These are phyloP conservation scores for Phaeotremella skinneri DNA, from an alignment of 768 basidiomycete species.

Conservation along the genomic window DNA sequence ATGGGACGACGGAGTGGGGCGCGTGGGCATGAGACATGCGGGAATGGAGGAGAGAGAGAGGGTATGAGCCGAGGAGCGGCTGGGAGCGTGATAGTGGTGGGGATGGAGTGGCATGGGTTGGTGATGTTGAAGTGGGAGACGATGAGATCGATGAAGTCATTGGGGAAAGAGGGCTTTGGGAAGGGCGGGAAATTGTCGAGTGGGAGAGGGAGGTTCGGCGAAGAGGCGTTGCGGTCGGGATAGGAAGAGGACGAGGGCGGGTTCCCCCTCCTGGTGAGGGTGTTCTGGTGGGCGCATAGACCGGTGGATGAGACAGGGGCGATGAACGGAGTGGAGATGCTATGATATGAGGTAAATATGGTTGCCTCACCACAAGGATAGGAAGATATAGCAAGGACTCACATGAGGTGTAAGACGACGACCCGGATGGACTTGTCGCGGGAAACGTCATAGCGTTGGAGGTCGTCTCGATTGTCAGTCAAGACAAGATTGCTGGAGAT, in stretches of 20 bases:
- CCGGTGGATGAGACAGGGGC: slow-evolving; percentile 25
- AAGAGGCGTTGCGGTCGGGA: neutral
- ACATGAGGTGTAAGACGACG: slow-evolving; percentile 3
- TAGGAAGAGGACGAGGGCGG: slow-evolving; percentile 9
- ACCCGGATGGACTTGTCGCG: neutral
- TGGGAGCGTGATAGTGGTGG: slow-evolving; percentile 42
- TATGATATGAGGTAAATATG: too few species aligned
- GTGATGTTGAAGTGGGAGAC: neutral
- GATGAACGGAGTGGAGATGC: slow-evolving; percentile 28
- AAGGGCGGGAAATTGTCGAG: slow-evolving; percentile 6
- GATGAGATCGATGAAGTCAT: slow-evolving; percentile 5
- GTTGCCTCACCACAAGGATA: neutral
- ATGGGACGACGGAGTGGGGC: slow-evolving; percentile 31
- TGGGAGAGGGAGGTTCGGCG: slow-evolving; percentile 9
- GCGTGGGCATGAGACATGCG: slow-evolving; percentile 49
- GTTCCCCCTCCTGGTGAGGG: slow-evolving; percentile 16
- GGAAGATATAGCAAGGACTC: neutral
- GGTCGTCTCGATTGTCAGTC: neutral
- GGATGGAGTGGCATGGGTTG: slow-evolving; percentile 17
- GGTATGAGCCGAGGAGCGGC: slow-evolving; percentile 48
- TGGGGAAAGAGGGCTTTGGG: slow-evolving; percentile 6
- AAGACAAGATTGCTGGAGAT: neutral
- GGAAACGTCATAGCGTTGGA: neutral
- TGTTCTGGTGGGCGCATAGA: slow-evolving; percentile 17
- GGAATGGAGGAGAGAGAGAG: slow-evolving; percentile 49